These are phyloP conservation scores for Clonostachys chloroleuca DNA, from an alignment of 2,329 filamentous ascomycete genomes.

Conservation along the genomic window DNA sequence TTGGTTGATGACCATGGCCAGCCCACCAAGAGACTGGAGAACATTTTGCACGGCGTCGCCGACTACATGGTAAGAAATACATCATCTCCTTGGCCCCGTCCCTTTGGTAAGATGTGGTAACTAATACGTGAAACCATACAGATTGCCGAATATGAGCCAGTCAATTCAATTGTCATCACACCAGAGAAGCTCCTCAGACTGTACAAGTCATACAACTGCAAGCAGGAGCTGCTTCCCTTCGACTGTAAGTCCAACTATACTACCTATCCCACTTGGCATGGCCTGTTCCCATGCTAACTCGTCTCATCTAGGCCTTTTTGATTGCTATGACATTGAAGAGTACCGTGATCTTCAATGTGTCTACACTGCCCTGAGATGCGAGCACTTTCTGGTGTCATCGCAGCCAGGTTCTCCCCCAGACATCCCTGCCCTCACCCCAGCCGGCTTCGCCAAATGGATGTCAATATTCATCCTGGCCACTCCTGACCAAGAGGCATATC, in stretches of 20 bases:
- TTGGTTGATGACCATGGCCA: neutral
- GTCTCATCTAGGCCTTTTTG: neutral
- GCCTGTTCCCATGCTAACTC: neutral
- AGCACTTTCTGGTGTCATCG: constrained; percentile 62
- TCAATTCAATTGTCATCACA: neutral
- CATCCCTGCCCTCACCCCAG: constrained; percentile 60
- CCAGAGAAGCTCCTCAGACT: neutral
- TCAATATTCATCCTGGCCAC: constrained; percentile 69
- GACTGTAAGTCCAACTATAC: neutral
- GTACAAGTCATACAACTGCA: neutral
- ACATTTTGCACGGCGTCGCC: neutral
- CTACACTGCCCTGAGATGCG: constrained; percentile 33
- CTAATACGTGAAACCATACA: neutral
- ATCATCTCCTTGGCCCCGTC: neutral
- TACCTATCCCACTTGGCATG: neutral
- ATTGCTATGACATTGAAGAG: neutral
- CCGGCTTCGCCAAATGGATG: constrained; percentile 70
- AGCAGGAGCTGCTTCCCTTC: neutral
- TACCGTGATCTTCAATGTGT: neutral
- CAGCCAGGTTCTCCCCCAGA: constrained; percentile 45
- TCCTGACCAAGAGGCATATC: constrained; percentile 68
- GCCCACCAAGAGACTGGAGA: neutral
- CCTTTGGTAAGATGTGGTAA: neutral
- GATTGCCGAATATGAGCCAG: neutral
- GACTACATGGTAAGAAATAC: neutral